Evolutionary conservation across 306 rosid species (phyloP).

Genomic region (Casuarina equisetifolia): DNA sequence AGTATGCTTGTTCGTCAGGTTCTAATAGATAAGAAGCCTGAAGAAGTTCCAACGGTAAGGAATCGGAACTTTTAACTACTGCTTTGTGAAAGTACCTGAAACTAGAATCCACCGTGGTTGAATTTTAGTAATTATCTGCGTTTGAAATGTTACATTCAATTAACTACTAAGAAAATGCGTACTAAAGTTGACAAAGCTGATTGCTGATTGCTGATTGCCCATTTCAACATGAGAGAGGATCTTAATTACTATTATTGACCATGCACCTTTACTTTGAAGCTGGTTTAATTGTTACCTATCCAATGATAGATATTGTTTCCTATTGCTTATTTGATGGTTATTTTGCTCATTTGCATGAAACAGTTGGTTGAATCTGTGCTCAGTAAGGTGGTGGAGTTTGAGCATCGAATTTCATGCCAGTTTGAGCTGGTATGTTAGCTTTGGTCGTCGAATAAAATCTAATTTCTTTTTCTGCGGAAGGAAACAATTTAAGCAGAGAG

Average conservation of each 20-base stretch:
- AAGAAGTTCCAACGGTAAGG: slow-evolving; percentile 83
- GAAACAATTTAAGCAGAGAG: neutral
- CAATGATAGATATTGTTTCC: slow-evolving; percentile 20
- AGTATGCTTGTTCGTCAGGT: slow-evolving; percentile 73
- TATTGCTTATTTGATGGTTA: slow-evolving; percentile 7
- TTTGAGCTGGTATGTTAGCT: slow-evolving; percentile 53
- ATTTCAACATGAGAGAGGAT: neutral
- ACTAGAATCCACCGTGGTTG: neutral
- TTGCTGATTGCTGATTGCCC: slow-evolving; percentile 10
- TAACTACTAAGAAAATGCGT: slow-evolving; percentile 5
- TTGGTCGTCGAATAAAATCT: slow-evolving; percentile 9
- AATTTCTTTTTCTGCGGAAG: neutral
- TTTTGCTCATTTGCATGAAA: slow-evolving; percentile 23
- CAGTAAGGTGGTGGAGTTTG: slow-evolving; percentile 85
- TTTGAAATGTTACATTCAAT: neutral
- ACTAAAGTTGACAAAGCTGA: slow-evolving; percentile 16
- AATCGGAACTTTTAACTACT: neutral
- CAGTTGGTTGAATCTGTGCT: slow-evolving; percentile 87
- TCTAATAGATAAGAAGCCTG: slow-evolving; percentile 81
- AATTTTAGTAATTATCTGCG: neutral
- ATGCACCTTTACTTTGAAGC: neutral
- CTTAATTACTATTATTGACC: neutral
- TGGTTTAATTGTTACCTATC: neutral
- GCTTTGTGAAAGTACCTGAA: neutral
- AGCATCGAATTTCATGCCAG: slow-evolving; percentile 65